Base-by-base conservation (phyloP, 2,329 filamentous ascomycete species). In the Penicillium crustosum region DNA sequence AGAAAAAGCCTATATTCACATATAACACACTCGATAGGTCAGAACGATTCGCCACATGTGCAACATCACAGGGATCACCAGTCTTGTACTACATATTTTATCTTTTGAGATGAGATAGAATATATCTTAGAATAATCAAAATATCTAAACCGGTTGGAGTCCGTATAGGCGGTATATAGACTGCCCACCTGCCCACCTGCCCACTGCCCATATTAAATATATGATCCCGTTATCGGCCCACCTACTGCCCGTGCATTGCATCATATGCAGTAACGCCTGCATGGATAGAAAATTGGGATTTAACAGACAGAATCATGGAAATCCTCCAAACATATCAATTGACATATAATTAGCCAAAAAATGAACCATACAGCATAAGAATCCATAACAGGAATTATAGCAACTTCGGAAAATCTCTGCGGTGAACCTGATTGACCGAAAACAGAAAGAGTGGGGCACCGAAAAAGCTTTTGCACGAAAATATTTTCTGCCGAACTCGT, bases 401-500 rank as follows among this genome's bases (percentile, higher is more conserved):
- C 42, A 29, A 17, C 36, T 39, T 39, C 31, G 45, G 45, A 49
- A 49, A 49, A 49, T 49, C 45, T 49, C 31, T 49, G 45, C 45
- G 45, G 45, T 49, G 31, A 49, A 49, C 25, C 15, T 8, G 45
- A 49, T 49, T 53, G 49, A 36, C 50, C 39, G 36, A 42, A 57
- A 57, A 29, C 55, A 51, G 55, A 42, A 53, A 29, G 42, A 47
- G 38, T 50, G 53, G 55, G 55, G 49, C 7, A 36, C 17, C 4
- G 31, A 25, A 53, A 42, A 53, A 41, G 39, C 29, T 53, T 51
- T 53, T 53, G 55, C 55, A 57, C n/a, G 54, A 57, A 57, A 57
- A 57, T 53, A 57, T 61, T 62, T 64, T 63, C 57, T 63, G 43
- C 54, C 58, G 44, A 65, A 64, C 47, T 56, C 39, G 23, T 23